These are phyloP conservation scores for Parastagonospora avenae DNA, from an alignment of 2,329 filamentous ascomycete species.

Conservation along the genomic window DNA sequence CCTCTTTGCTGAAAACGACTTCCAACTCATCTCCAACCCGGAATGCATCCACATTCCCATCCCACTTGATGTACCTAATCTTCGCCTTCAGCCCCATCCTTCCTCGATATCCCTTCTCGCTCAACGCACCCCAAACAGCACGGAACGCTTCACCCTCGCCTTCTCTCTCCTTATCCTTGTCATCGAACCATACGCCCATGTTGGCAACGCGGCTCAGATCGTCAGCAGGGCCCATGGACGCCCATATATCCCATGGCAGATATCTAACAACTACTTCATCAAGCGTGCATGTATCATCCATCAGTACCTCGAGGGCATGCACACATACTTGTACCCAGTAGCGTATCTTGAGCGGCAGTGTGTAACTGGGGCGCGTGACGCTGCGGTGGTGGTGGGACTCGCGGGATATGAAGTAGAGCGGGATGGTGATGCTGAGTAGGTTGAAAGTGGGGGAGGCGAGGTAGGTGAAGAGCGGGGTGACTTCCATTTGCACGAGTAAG, in stretches of 20 bases:
- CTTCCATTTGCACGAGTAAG: slow-evolving; percentile 39
- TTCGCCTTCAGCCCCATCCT: slow-evolving; percentile 19
- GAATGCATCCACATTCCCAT: slow-evolving; percentile 35
- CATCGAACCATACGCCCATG: slow-evolving; percentile 37
- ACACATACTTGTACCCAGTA: slow-evolving; percentile 41
- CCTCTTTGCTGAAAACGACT: slow-evolving; percentile 31
- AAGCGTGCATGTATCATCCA: slow-evolving; percentile 23
- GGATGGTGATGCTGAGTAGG: slow-evolving; percentile 36
- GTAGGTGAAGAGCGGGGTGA: slow-evolving; percentile 41
- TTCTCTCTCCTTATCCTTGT: slow-evolving; percentile 21
- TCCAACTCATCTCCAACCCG: slow-evolving; percentile 43
- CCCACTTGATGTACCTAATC: slow-evolving; percentile 35
- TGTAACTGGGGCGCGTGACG: slow-evolving; percentile 25
- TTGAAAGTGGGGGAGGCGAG: slow-evolving; percentile 32
- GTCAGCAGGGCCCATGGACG: slow-evolving; percentile 40
- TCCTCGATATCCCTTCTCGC: slow-evolving; percentile 13
- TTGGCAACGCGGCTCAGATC: slow-evolving; percentile 32
- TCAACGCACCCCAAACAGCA: slow-evolving; percentile 29
- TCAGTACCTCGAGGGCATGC: slow-evolving; percentile 28
- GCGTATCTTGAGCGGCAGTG: slow-evolving; percentile 36
- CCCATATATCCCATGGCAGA: slow-evolving; percentile 42
- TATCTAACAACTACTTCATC: slow-evolving; percentile 35
- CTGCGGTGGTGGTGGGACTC: slow-evolving; percentile 27
- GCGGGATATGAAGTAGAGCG: slow-evolving; percentile 41
- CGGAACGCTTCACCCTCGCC: slow-evolving; percentile 41